These are phyloP conservation scores for Haberlea rhodopensis DNA, from an alignment of 257 asterid genomes.

Conservation along the genomic window DNA sequence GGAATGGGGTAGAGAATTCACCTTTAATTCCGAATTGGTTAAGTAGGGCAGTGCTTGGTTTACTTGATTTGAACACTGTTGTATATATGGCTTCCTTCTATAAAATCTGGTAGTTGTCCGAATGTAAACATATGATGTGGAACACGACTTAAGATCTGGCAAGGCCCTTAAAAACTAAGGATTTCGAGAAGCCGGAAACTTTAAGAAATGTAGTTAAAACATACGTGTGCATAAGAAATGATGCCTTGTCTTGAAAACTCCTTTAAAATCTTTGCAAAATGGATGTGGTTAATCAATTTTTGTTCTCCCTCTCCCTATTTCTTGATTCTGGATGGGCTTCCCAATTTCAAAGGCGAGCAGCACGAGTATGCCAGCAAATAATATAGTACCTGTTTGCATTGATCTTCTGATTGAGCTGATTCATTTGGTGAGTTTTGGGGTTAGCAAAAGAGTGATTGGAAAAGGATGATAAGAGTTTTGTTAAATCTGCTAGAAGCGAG, in stretches of 20 bases:
- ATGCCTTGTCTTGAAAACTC: not conserved
- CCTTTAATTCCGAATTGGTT: slow-evolving; percentile 13
- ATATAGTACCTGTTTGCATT: not conserved
- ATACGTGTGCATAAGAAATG: not conserved
- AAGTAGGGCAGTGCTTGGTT: slow-evolving; percentile 22
- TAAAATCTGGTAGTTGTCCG: slow-evolving; percentile 16
- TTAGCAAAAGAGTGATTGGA: not conserved
- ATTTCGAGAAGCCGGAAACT: too few species aligned
- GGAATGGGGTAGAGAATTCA: slow-evolving; percentile 18
- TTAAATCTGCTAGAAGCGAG: not conserved
- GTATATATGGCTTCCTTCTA: slow-evolving; percentile 8
- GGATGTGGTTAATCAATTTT: not conserved
- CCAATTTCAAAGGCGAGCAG: not conserved
- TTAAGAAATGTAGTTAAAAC: too few species aligned
- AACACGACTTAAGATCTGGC: not conserved
- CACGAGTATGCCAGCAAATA: not conserved
- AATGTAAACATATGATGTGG: not conserved
- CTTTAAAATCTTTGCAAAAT: too few species aligned
- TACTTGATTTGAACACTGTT: slow-evolving; percentile 16
- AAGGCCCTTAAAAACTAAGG: not conserved
- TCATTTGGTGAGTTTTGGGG: too few species aligned
- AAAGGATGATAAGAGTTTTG: not conserved
- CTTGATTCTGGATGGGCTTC: not conserved
- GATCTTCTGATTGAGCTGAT: not conserved
- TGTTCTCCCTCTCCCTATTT: not conserved